phyloP scores from a whole-genome alignment of 176 grass and related monocot species.

The Panicum miliaceum region DNA sequence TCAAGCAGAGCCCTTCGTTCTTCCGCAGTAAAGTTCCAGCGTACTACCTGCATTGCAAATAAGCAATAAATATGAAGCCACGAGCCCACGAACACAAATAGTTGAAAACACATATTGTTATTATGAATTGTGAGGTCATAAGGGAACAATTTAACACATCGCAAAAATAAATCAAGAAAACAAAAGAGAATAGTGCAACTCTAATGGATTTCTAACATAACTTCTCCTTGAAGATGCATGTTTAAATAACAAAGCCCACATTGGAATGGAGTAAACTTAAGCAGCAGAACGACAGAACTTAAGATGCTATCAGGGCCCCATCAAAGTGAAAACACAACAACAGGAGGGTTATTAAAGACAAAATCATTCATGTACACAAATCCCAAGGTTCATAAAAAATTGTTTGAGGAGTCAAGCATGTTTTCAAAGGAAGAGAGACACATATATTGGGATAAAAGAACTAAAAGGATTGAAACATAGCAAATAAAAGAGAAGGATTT shows the following conservation, averaged over 20 bases:
- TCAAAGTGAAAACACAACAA: slow-evolving; percentile 5
- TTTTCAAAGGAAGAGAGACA: background rate
- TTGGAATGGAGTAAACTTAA: slow-evolving; percentile 25
- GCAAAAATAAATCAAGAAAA: background rate
- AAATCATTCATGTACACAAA: background rate
- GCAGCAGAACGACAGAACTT: slow-evolving; percentile 2
- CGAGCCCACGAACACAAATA: no score
- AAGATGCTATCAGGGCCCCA: background rate
- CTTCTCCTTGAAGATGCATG: slow-evolving; percentile 26
- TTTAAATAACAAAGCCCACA: slow-evolving; percentile 19
- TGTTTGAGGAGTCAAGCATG: background rate
- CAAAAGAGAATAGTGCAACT: background rate
- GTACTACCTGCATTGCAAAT: slow-evolving; percentile 73
- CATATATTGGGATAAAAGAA: background rate
- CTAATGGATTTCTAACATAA: slow-evolving; percentile 23
- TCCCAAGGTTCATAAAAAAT: slow-evolving; percentile 28
- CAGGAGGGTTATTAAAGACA: slow-evolving; percentile 3
- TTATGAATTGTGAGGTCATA: slow-evolving; percentile 30
- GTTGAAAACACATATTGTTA: background rate
- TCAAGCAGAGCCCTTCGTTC: slow-evolving; percentile 89
- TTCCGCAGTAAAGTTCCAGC: slow-evolving; percentile 94
- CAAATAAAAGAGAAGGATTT: background rate
- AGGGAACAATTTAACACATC: background rate
- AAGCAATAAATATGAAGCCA: slow-evolving; percentile 23
- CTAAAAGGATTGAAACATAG: slow-evolving; percentile 5